Conservation (phyloP, 441 rosid species). For the Geranium incanum region DNA sequence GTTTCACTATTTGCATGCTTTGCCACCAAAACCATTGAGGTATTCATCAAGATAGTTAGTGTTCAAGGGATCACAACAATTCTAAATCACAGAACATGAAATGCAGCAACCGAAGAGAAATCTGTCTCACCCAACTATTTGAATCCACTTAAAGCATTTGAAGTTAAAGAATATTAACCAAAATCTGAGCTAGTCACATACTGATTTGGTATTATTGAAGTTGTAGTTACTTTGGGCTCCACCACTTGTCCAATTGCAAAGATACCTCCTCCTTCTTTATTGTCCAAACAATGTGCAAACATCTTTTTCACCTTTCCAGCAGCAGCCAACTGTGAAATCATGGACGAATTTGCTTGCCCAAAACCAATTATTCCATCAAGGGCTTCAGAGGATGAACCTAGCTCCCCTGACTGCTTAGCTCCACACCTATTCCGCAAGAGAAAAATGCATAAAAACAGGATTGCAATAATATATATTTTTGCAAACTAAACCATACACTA, state of each 20-base stretch:
- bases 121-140: not conserved
- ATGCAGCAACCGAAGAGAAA: not conserved
- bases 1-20: not conserved
- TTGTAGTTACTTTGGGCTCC: conserved; percentile 65
- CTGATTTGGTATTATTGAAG: conserved; percentile 72
- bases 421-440: conserved; percentile 49
- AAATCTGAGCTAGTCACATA: conserved; percentile 35
- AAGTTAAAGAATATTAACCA: not conserved
- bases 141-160: not conserved
- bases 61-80: not conserved
- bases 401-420: conserved; percentile 67
- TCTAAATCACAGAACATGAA: conserved; percentile 5
- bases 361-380: conserved; percentile 86
- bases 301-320: conserved; percentile 56
- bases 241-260: conserved; percentile 78
- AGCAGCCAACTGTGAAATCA: conserved; percentile 74
- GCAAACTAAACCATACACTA: too few species aligned
- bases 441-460: too few species aligned
- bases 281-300: conserved; percentile 87
- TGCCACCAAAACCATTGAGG: not conserved
- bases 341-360: conserved; percentile 83
- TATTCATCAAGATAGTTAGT: not conserved
- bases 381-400: conserved; percentile 53
- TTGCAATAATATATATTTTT: too few species aligned
- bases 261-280: conserved; percentile 66